Evolutionary conservation across 2,329 filamentous ascomycete species (phyloP).

Genomic region (Byssochlamys sp.): DNA sequence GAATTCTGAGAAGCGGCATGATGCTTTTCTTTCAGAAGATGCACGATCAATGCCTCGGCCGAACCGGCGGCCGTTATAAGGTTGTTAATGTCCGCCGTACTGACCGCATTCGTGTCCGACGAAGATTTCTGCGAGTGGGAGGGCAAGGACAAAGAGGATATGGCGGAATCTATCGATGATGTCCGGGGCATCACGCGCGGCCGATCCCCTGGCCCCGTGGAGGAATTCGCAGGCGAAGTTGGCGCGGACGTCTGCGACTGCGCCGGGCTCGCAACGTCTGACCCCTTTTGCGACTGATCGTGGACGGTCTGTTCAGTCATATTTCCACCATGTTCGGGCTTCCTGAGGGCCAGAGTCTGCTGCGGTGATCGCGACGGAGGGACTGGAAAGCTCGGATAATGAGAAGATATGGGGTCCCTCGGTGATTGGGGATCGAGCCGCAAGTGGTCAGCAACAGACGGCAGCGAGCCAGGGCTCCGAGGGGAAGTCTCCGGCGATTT

Average conservation of each 20-base stretch:
- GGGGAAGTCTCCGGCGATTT: conserved; percentile 14
- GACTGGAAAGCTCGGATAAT: conserved; percentile 22
- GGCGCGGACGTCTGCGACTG: conserved; percentile 22
- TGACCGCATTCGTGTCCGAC: conserved; percentile 47
- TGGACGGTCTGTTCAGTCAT: conserved; percentile 14
- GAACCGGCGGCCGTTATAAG: conserved; percentile 79
- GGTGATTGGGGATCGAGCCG: conserved; percentile 14
- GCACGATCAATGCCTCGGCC: conserved; percentile 76
- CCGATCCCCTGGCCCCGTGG: conserved; percentile 18
- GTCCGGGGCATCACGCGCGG: conserved; percentile 52
- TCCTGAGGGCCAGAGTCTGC: conserved; percentile 5
- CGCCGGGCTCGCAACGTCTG: conserved; percentile 18
- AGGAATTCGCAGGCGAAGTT: conserved; percentile 20
- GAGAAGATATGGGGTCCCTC: conserved; percentile 9
- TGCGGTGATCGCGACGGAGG: conserved; percentile 14
- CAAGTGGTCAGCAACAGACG: conserved; percentile 14
- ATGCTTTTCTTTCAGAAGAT: conserved; percentile 83
- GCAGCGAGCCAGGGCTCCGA: conserved; percentile 18
- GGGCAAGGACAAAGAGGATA: conserved; percentile 61
- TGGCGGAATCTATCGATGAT: conserved; percentile 86
- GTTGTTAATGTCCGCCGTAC: conserved; percentile 63
- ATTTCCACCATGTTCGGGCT: conserved; percentile 17
- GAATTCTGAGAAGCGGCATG: conserved; percentile 79
- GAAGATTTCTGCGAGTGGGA: conserved; percentile 51
- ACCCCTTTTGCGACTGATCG: conserved; percentile 16